Evolutionary conservation across 2,329 filamentous ascomycete genomes (phyloP).

Genomic region (Dactylella cylindrospora): DNA sequence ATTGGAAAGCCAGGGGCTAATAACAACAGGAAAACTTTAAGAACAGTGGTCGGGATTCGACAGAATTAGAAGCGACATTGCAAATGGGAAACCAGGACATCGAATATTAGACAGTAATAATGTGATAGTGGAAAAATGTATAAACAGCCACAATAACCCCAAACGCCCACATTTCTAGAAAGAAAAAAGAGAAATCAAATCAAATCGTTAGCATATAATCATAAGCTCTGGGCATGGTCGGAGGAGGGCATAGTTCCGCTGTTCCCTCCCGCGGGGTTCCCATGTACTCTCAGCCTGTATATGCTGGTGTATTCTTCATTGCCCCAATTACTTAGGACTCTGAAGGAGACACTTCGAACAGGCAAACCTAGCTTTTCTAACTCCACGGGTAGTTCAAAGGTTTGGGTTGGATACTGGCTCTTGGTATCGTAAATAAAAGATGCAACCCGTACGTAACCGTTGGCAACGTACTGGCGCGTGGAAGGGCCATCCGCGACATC

Average conservation of each 20-base stretch:
- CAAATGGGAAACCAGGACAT: too few relatives aligned
- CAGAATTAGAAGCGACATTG: too few relatives aligned
- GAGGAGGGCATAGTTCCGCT: not conserved
- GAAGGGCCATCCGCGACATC: conserved; percentile 26
- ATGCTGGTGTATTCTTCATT: conserved; percentile 64
- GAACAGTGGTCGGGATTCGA: too few relatives aligned
- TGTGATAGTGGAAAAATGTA: too few relatives aligned
- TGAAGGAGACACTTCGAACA: conserved; percentile 60
- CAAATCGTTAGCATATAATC: too few relatives aligned
- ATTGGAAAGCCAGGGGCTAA: too few relatives aligned
- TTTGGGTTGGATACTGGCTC: conserved; percentile 54
- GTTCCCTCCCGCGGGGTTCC: conserved; percentile 40
- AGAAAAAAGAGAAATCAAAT: too few relatives aligned
- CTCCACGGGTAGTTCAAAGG: conserved; percentile 59
- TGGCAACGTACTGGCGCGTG: conserved; percentile 49
- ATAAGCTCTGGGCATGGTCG: too few relatives aligned
- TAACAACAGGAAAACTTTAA: too few relatives aligned
- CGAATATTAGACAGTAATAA: too few relatives aligned
- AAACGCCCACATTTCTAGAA: too few relatives aligned
- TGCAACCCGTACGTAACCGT: conserved; percentile 61
- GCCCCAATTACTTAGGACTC: conserved; percentile 63
- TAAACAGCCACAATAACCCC: too few relatives aligned
- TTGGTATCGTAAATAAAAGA: conserved; percentile 61
- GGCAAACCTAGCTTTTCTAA: conserved; percentile 56
- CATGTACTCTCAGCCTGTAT: conserved; percentile 65